Evolutionary conservation across 331 rosid genomes (phyloP).

Genomic region (Acacia pycnantha): DNA sequence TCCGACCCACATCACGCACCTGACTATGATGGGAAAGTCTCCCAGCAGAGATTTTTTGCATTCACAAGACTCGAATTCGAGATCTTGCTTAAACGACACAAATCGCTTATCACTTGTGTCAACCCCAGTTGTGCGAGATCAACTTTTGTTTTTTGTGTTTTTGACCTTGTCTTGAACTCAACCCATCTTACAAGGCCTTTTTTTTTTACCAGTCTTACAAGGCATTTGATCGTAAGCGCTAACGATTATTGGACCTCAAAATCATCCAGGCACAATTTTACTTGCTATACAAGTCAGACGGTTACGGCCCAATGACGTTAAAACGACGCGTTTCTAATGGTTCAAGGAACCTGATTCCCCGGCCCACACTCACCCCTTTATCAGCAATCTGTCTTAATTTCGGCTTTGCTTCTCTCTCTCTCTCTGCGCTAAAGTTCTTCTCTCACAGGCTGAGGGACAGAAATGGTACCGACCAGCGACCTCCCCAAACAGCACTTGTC

Average conservation of each 20-base stretch:
- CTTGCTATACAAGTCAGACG: not conserved
- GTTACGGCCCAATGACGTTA: too few relatives aligned
- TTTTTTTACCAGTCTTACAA: too few relatives aligned
- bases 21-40: too few relatives aligned
- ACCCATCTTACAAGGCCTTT: too few relatives aligned
- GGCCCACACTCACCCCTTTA: conserved; percentile 16
- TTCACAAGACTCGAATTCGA: too few relatives aligned
- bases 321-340: not conserved
- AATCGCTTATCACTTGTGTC: too few relatives aligned
- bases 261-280: not conserved
- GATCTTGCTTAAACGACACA: too few relatives aligned
- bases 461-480: conserved; percentile 23
- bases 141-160: too few relatives aligned
- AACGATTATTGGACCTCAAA: not conserved
- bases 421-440: not conserved
- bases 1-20: too few relatives aligned
- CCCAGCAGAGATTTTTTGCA: too few relatives aligned
- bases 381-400: not conserved
- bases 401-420: not conserved
- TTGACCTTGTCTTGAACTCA: too few relatives aligned
- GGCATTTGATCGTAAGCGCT: not conserved
- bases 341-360: not conserved
- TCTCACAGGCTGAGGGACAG: not conserved
- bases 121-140: too few relatives aligned
- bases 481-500: conserved; percentile 30